Base-by-base conservation (phyloP, 768 basidiomycete genomes). In the Termitomyces sp. region DNA sequence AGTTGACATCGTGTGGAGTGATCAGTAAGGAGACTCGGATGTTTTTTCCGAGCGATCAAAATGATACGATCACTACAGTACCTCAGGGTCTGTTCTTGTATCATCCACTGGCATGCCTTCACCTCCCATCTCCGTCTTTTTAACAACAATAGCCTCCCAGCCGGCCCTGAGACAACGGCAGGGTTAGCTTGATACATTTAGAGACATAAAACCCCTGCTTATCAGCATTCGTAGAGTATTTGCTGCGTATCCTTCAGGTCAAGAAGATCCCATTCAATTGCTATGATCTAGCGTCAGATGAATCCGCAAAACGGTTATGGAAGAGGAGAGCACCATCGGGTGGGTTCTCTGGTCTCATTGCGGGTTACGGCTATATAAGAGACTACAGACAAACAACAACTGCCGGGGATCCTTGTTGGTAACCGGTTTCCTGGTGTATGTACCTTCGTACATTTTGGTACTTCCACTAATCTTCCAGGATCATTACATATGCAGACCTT, bases 121-220 rank as follows among this genome's bases (percentile, higher is more conserved):
- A n/a, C 92, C 92, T 6, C 92, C 92, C 8, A 86, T 94, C 58
- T 83, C 88, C 64, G 67, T 90, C 41, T 93, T 91, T 69, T 79
- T 93, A 55, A 94, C 92, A n/a, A 94, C 92, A 16, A 93, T 94
- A 61, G 88, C 87, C 2, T 90, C 89, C 49, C 87, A 92, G 66
- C 84, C 88, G 1, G 80, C 81, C 52, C 77, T 94, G 59, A 77
- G 92, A 62, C 84, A 88, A 63, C 84, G 89, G 26, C 92, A 94
- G 82, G 90, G 91, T 52, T 24, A 26, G 47, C 24, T 36, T 10
- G 9, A 9, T 30, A 30, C n/a, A 20, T 46, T n/a, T 20, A 9
- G 40, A 18, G 14, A 18, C 22, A 6, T 35, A 18, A 26, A 11
- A 26, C 26, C 2, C 11, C 14, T 41, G 22, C 57, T 54, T 33